Percentiles rank a stretch among this genome's conserved stretches.
phyloP scores from a whole-genome alignment of 148 eudicot genomes.

The Pharnaceum exiguum region DNA sequence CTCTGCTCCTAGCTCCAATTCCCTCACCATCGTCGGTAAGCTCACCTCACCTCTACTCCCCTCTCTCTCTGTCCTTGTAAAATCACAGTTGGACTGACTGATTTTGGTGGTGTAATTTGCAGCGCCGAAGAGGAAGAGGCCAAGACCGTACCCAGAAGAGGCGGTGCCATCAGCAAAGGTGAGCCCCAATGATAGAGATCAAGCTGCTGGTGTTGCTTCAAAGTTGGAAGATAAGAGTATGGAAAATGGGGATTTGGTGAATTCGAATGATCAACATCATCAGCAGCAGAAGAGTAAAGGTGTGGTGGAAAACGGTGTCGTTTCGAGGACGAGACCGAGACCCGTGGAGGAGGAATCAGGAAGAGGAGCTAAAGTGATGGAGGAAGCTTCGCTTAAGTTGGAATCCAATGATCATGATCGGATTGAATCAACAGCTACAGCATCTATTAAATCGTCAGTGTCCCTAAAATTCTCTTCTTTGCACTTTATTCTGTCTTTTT shows the following conservation, averaged over 20 bases:
- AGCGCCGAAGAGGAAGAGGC: constrained; percentile 87
- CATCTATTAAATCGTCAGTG: constrained; percentile 45
- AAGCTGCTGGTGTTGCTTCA: too few species aligned
- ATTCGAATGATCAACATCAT: constrained; percentile 4
- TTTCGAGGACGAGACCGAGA: constrained; percentile 1
- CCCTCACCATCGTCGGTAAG: constrained; percentile 51
- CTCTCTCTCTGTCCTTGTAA: neutral
- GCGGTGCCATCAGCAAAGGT: too few species aligned
- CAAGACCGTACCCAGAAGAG: constrained; percentile 54
- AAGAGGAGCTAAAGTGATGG: constrained; percentile 9
- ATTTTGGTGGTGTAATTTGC: constrained; percentile 5
- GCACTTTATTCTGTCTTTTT: neutral
- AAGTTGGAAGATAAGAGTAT: constrained; percentile 25
- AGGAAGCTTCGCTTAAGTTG: constrained; percentile 34
- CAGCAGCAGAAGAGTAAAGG: too few species aligned
- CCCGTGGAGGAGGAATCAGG: constrained; percentile 1
- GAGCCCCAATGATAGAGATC: too few species aligned
- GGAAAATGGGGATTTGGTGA: constrained; percentile 28
- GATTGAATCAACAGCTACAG: constrained; percentile 37
- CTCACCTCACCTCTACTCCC: constrained; percentile 2
- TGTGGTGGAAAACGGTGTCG: neutral
- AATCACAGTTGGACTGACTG: neutral
- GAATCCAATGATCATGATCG: constrained; percentile 41
- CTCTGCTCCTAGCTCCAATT: constrained; percentile 35
- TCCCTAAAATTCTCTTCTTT: constrained; percentile 14